Conservation (phyloP, 2,329 filamentous ascomycete species). For the Alternaria sp. region DNA sequence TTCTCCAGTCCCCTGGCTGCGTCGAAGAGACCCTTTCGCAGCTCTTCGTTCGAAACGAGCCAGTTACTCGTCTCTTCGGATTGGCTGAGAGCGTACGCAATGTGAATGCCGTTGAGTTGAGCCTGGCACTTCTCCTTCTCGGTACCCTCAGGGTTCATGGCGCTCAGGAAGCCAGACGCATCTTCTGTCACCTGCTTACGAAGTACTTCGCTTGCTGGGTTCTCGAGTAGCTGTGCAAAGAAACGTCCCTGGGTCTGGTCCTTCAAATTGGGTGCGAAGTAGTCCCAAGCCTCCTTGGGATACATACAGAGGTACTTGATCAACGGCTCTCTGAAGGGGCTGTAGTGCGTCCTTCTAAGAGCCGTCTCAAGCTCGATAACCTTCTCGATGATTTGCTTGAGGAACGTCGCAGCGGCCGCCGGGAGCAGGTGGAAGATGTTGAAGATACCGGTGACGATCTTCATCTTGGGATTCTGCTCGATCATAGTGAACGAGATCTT, state of each 20-base stretch:
- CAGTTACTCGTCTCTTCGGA: constrained; percentile 70
- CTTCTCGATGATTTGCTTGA: constrained; percentile 86
- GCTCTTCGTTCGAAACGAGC: constrained; percentile 63
- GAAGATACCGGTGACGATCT: constrained; percentile 91
- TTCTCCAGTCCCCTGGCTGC: constrained; percentile 80
- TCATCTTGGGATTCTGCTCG: constrained; percentile 91
- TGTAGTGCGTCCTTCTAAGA: constrained; percentile 84
- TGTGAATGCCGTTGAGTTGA: constrained; percentile 85
- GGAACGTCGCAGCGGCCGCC: constrained; percentile 85
- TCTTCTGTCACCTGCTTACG: constrained; percentile 77
- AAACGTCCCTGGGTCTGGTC: constrained; percentile 90
- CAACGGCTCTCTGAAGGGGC: constrained; percentile 87
- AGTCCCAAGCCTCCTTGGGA: constrained; percentile 82
- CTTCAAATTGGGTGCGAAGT: constrained; percentile 79
- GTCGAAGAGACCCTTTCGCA: constrained; percentile 65
- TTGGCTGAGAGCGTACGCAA: constrained; percentile 78
- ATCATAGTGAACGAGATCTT: constrained; percentile 94
- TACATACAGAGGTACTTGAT: constrained; percentile 95
- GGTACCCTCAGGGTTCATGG: constrained; percentile 68
- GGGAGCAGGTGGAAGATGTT: constrained; percentile 98
- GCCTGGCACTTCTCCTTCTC: constrained; percentile 74
- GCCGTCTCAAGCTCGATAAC: constrained; percentile 88
- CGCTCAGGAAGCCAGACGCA: constrained; percentile 72
- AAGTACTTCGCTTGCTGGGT: constrained; percentile 75
- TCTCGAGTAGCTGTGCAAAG: constrained; percentile 82